Evolutionary conservation across 176 grass and related monocot genomes (phyloP).

Genomic region (Oryza nivara): DNA sequence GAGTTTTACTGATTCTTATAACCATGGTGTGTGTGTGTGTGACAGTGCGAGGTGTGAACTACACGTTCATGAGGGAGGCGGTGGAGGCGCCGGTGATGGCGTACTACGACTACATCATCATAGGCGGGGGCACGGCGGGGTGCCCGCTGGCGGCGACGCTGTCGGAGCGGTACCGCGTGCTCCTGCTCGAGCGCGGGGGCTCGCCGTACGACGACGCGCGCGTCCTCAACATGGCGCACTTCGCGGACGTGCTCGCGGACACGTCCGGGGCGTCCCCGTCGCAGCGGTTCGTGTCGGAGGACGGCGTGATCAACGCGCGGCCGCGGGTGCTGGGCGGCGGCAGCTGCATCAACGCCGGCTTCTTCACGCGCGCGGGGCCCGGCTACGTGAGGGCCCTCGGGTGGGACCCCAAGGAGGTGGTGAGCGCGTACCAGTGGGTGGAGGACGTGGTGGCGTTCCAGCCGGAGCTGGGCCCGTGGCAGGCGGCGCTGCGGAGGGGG

Average conservation of each 20-base stretch:
- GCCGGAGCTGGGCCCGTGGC: constrained; percentile 57
- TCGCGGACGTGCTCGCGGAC: constrained; percentile 69
- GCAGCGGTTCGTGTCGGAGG: constrained; percentile 82
- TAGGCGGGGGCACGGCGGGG: constrained; percentile 83
- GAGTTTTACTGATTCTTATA: neutral
- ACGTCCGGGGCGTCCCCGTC: constrained; percentile 61
- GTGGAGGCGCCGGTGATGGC: constrained; percentile 48
- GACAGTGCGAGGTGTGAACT: constrained; percentile 41
- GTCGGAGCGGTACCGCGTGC: constrained; percentile 56
- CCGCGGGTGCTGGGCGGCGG: constrained; percentile 87
- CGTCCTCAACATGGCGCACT: constrained; percentile 59
- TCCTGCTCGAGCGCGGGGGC: constrained; percentile 78
- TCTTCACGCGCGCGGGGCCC: constrained; percentile 76
- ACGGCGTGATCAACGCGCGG: constrained; percentile 80
- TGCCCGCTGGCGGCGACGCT: constrained; percentile 87
- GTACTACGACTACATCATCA: constrained; percentile 82
- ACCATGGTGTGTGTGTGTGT: neutral
- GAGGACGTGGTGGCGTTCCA: constrained; percentile 63
- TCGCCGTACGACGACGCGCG: constrained; percentile 82
- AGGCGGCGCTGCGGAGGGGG: constrained; percentile 47
- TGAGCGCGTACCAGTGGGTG: constrained; percentile 69
- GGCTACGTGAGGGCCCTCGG: constrained; percentile 47
- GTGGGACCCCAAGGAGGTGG: constrained; percentile 55
- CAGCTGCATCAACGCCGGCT: constrained; percentile 86
- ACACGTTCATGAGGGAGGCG: constrained; percentile 79